Evolutionary conservation across 139 green algal species (phyloP).

Genomic region (Chlamydomonas sphaeroides): DNA sequence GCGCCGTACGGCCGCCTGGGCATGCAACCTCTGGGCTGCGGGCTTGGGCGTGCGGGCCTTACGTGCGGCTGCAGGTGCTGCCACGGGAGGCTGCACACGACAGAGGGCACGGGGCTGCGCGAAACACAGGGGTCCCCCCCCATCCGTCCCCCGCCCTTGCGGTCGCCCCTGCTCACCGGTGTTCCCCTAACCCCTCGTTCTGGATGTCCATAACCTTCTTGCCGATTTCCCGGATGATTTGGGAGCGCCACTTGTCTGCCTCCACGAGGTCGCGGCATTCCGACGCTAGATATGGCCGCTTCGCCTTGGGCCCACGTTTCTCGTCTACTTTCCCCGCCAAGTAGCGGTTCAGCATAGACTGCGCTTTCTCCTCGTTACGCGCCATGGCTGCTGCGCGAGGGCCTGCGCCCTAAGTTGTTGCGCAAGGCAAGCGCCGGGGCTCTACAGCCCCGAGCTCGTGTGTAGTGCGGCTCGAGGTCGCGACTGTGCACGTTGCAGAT

Average conservation of each 20-base stretch:
- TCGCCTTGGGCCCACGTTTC: conserved; percentile 63
- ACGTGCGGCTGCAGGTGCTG: no score
- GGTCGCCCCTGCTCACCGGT: conserved; percentile 66
- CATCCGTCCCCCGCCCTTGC: no score
- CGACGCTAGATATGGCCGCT: conserved; percentile 90
- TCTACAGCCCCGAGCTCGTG: not conserved
- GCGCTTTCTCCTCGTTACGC: conserved; percentile 97
- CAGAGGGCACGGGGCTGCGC: no score
- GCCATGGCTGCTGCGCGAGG: conserved; percentile 78
- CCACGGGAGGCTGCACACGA: no score
- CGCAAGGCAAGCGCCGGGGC: no score
- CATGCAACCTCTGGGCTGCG: no score
- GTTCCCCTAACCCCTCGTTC: conserved; percentile 96
- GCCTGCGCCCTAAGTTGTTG: no score
- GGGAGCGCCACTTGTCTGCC: conserved; percentile 95
- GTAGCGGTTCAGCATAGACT: conserved; percentile 97
- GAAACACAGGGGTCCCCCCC: no score
- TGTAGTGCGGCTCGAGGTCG: not conserved
- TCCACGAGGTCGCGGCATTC: conserved; percentile 93
- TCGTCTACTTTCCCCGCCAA: conserved; percentile 82
- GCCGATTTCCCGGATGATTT: conserved; percentile 96
- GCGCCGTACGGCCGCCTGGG: no score
- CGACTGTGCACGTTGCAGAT: no score
- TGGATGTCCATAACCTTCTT: conserved; percentile 99
- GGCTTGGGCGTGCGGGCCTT: no score